These are phyloP conservation scores for Debaryomyces castellii DNA, from an alignment of 805 yeast species.

Conservation along the genomic window DNA sequence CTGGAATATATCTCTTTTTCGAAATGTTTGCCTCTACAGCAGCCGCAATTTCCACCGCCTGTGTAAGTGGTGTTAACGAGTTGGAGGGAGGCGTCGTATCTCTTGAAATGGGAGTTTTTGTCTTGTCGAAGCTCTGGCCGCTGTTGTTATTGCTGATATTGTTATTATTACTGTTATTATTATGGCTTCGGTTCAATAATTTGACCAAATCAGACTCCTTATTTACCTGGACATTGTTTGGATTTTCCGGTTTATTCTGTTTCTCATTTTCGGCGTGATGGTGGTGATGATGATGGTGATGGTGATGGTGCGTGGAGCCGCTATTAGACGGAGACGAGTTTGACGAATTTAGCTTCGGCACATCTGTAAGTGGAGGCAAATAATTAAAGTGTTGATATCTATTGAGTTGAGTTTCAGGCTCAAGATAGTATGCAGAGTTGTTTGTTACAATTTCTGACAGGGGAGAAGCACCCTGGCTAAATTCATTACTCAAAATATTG, in stretches of 20 bases:
- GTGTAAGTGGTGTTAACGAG: conserved; percentile 38
- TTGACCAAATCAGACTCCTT: conserved; percentile 45
- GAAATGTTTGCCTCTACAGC: conserved; percentile 24
- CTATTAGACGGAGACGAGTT: conserved; percentile 37
- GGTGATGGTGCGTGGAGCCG: conserved; percentile 21
- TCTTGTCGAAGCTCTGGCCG: not conserved
- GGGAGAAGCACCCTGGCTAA: conserved; percentile 3
- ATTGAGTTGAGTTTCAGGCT: conserved; percentile 54
- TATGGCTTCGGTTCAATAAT: conserved; percentile 37
- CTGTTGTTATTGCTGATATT: too few species aligned
- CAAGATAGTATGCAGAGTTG: conserved; percentile 20
- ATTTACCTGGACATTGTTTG: conserved; percentile 4
- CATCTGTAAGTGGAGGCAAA: conserved; percentile 67
- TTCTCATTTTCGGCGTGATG: conserved; percentile 8
- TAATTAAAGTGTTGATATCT: conserved; percentile 73
- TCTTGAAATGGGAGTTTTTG: conserved; percentile 1
- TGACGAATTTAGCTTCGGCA: conserved; percentile 67
- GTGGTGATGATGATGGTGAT: conserved; percentile 31
- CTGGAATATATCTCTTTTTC: conserved; percentile 1
- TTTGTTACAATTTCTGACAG: not conserved
- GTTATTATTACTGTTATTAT: not conserved
- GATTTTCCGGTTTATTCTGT: not conserved
- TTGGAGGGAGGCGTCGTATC: conserved; percentile 10
- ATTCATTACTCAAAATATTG: conserved; percentile 5
- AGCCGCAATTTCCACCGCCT: conserved; percentile 40